Evolutionary conservation across 306 rosid genomes (phyloP).

Genomic region (Cicer pinnatifidum): DNA sequence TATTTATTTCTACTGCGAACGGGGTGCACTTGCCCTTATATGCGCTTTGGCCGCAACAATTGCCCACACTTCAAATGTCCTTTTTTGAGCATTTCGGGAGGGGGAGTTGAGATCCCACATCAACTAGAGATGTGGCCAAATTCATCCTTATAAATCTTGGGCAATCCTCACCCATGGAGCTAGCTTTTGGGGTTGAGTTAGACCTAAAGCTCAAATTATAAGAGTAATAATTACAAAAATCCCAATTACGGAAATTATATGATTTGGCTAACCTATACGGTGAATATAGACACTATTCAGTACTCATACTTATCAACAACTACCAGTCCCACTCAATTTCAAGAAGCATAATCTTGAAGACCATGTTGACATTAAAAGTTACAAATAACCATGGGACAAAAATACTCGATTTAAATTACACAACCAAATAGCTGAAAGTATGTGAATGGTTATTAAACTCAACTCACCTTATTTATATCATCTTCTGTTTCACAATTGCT

Average conservation of each 20-base stretch:
- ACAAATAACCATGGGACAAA: slow-evolving; percentile 30
- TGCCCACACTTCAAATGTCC: too few relatives aligned
- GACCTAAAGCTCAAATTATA: neutral
- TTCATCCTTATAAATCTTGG: neutral
- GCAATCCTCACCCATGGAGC: neutral
- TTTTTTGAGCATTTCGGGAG: too few relatives aligned
- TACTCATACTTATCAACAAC: neutral
- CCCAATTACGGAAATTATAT: neutral
- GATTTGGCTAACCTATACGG: neutral
- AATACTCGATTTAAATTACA: slow-evolving; percentile 20
- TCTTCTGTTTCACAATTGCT: slow-evolving; percentile 65
- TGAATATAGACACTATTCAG: slow-evolving; percentile 7
- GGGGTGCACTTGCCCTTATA: too few relatives aligned
- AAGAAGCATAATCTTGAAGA: slow-evolving; percentile 29
- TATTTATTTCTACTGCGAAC: too few relatives aligned
- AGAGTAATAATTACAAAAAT: slow-evolving; percentile 1
- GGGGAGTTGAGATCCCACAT: neutral
- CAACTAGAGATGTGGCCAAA: neutral
- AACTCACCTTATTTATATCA: slow-evolving; percentile 65
- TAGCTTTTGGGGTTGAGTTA: neutral
- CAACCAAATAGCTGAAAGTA: slow-evolving; percentile 5
- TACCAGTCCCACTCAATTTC: neutral
- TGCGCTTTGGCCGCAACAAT: too few relatives aligned
- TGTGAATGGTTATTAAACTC: slow-evolving; percentile 4
- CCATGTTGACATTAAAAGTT: slow-evolving; percentile 1